Percentiles rank a stretch among this genome's conserved stretches.
phyloP scores from a whole-genome alignment of 2,329 filamentous ascomycete genomes.

The Alternaria triticimaculans region DNA sequence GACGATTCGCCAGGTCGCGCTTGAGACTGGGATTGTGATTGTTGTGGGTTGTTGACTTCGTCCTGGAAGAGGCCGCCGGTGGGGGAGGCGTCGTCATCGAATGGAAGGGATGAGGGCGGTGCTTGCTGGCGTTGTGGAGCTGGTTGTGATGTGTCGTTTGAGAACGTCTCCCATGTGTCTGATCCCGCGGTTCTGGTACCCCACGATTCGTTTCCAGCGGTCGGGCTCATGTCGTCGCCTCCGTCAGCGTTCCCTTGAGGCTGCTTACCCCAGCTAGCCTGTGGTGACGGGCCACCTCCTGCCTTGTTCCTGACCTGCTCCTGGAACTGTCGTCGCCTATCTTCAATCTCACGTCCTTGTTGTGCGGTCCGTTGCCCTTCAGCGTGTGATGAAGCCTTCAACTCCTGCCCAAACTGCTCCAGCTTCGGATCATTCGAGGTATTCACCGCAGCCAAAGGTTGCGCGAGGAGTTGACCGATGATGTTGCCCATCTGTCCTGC shows the following conservation, averaged over 20 bases:
- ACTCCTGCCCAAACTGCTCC: slow-evolving; percentile 46
- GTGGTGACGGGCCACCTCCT: slow-evolving; percentile 47
- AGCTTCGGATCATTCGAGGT: slow-evolving; percentile 51
- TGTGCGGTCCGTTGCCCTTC: slow-evolving; percentile 18
- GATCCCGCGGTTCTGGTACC: slow-evolving; percentile 10
- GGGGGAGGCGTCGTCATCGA: slow-evolving; percentile 46
- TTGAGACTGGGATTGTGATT: slow-evolving; percentile 18
- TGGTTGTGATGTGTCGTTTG: slow-evolving; percentile 15
- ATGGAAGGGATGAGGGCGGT: slow-evolving; percentile 18
- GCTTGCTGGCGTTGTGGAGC: slow-evolving; percentile 16
- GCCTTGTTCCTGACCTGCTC: slow-evolving; percentile 26
- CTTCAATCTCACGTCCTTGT: slow-evolving; percentile 25
- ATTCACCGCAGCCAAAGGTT: slow-evolving; percentile 41
- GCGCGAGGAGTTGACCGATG: slow-evolving; percentile 43
- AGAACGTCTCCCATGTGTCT: slow-evolving; percentile 23
- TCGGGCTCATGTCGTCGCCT: slow-evolving; percentile 53
- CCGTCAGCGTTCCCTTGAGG: slow-evolving; percentile 30
- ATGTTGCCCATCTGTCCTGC: slow-evolving; percentile 42
- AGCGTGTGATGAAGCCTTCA: slow-evolving; percentile 35
- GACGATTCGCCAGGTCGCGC: slow-evolving; percentile 45
- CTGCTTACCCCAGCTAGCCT: slow-evolving; percentile 37
- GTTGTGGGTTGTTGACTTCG: slow-evolving; percentile 26
- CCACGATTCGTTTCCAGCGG: slow-evolving; percentile 49
- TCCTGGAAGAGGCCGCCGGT: slow-evolving; percentile 47
- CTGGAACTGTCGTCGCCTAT: slow-evolving; percentile 27